These are phyloP conservation scores for Byssothecium circinans DNA, from an alignment of 2,329 filamentous ascomycete genomes.

Conservation along the genomic window DNA sequence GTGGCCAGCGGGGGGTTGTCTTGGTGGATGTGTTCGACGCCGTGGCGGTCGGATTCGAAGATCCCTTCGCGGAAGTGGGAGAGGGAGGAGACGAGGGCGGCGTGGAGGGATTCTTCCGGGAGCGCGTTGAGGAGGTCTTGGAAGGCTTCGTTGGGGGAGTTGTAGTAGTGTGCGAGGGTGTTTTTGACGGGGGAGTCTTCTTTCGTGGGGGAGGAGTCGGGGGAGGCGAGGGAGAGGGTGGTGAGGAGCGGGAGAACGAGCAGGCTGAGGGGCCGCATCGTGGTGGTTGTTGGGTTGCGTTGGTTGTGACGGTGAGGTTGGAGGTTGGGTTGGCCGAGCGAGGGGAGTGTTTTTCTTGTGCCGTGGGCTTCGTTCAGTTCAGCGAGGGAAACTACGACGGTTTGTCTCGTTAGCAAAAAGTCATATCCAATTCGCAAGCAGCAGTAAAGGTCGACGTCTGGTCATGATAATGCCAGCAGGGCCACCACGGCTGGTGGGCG, in stretches of 20 bases:
- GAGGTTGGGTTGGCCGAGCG: too few species aligned
- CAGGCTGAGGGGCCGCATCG: slow-evolving; percentile 36
- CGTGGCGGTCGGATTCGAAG: slow-evolving; percentile 65
- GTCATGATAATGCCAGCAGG: not conserved
- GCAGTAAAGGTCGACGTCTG: not conserved
- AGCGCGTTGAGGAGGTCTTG: slow-evolving; percentile 59
- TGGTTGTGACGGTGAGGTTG: not conserved
- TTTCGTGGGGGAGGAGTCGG: slow-evolving; percentile 34
- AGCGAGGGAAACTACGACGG: slow-evolving; percentile 14
- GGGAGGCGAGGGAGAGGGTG: not conserved
- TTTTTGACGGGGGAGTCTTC: slow-evolving; percentile 23
- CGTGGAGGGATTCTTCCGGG: slow-evolving; percentile 64
- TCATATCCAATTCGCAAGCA: not conserved
- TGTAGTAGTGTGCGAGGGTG: slow-evolving; percentile 26
- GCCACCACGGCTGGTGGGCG: not conserved
- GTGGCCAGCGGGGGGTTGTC: slow-evolving; percentile 64
- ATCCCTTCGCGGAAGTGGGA: slow-evolving; percentile 69
- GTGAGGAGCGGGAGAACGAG: slow-evolving; percentile 19
- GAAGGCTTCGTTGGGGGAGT: slow-evolving; percentile 49
- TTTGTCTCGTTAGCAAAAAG: slow-evolving; percentile 19
- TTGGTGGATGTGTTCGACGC: slow-evolving; percentile 64
- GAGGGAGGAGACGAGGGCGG: slow-evolving; percentile 62
- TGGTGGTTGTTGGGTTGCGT: slow-evolving; percentile 4
- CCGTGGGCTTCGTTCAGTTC: slow-evolving; percentile 1
- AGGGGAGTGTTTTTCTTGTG: slow-evolving; percentile 3